Conservation (phyloP, 768 basidiomycete species). For the Lentinula edodes region DNA sequence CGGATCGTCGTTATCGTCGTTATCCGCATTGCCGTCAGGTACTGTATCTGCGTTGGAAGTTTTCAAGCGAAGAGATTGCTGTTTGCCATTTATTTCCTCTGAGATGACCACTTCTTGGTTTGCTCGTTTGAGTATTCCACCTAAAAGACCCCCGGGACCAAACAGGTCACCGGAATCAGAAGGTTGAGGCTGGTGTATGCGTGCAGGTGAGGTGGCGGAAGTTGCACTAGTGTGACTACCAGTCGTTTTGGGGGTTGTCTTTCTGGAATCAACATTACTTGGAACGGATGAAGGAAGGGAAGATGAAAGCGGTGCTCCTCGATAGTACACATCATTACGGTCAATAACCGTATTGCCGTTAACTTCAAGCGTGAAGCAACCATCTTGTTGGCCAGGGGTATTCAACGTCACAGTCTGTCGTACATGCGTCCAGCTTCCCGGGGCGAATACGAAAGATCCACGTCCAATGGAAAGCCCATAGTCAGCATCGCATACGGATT, state of each 20-base stretch:
- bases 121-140: background rate
- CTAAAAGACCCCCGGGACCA: background rate
- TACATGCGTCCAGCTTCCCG: slow-evolving; percentile 68
- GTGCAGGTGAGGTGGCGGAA: background rate
- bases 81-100: background rate
- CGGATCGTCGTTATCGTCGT: background rate
- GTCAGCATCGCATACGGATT: slow-evolving; percentile 54
- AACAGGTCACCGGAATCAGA: background rate
- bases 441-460: slow-evolving; percentile 57
- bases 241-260: background rate
- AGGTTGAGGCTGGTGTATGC: background rate
- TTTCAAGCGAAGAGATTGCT: background rate
- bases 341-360: slow-evolving; percentile 50
- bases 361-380: slow-evolving; percentile 59
- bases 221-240: background rate
- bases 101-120: background rate
- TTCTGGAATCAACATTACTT: background rate
- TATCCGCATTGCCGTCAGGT: background rate
- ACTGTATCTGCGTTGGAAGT: slow-evolving; percentile 15
- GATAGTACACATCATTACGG: slow-evolving; percentile 57
- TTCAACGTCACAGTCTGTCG: slow-evolving; percentile 68
- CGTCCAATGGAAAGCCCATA: slow-evolving; percentile 78
- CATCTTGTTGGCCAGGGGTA: slow-evolving; percentile 67
- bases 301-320: slow-evolving; percentile 25
- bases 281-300: background rate